Conservation (phyloP, 352 stramenopile species). For the Phytophthora macrochlamydospora region DNA sequence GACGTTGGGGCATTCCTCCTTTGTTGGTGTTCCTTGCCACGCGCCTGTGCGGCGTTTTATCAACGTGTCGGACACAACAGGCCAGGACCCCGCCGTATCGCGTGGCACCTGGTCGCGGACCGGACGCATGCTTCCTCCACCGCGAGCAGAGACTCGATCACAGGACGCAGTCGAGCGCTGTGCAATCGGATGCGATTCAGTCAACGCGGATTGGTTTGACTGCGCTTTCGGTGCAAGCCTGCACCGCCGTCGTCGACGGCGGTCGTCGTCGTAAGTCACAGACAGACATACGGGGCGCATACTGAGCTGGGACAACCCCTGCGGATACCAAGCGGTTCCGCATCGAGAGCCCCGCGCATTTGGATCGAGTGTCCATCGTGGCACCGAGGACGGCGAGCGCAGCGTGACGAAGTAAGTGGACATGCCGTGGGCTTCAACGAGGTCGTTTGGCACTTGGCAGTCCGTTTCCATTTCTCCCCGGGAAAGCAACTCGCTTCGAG, state of each 20-base stretch:
- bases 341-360: background rate
- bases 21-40: too few species aligned
- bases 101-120: background rate
- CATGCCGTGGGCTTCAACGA: too few species aligned
- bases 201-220: background rate
- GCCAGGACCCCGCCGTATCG: background rate
- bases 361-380: background rate
- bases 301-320: slow-evolving; percentile 23
- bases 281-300: slow-evolving; percentile 7
- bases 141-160: background rate
- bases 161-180: background rate
- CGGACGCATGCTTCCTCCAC: background rate
- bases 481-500: background rate
- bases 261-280: slow-evolving; percentile 15
- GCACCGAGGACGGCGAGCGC: background rate
- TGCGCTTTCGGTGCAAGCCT: background rate
- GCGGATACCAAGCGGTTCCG: slow-evolving; percentile 12
- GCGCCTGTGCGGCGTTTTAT: background rate
- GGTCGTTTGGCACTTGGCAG: too few species aligned
- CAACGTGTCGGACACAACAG: background rate
- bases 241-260: too few species aligned
- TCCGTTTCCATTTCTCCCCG: too few species aligned
- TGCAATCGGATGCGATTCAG: slow-evolving; percentile 21
- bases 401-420: too few species aligned
- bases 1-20: background rate